A percentile compares a stretch with the other conserved stretches of the same genome.
phyloP scores from a whole-genome alignment of 2,329 filamentous ascomycete species.

The Teratosphaeria viscida region DNA sequence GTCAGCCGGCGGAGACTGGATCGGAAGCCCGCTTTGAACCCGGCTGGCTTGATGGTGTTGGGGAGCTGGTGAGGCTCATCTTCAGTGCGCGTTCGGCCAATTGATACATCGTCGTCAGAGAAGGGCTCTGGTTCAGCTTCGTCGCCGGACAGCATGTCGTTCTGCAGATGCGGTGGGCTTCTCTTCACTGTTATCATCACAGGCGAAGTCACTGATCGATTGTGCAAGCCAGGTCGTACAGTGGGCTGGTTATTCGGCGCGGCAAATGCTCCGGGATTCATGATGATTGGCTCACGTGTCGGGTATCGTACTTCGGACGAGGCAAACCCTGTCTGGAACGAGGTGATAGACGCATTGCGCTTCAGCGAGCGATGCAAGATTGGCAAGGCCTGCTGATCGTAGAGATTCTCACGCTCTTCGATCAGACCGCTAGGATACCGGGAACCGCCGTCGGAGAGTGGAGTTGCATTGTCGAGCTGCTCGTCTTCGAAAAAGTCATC shows the following conservation, averaged over 20 bases:
- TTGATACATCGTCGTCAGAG: conserved; percentile 63
- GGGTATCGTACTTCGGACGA: conserved; percentile 51
- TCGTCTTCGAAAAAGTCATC: conserved; percentile 47
- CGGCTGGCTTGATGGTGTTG: background rate
- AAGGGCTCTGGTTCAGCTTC: conserved; percentile 57
- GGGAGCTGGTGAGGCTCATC: conserved; percentile 13
- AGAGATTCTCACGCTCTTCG: conserved; percentile 67
- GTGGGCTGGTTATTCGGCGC: conserved; percentile 27
- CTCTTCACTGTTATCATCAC: conserved; percentile 41
- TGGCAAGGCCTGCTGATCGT: conserved; percentile 85
- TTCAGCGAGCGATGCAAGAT: conserved; percentile 75
- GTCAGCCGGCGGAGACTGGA: conserved; percentile 53
- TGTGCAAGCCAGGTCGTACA: conserved; percentile 59
- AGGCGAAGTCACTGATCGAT: conserved; percentile 77
- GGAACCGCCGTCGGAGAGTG: conserved; percentile 10
- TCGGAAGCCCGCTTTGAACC: conserved; percentile 33
- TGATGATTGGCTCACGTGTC: conserved; percentile 41
- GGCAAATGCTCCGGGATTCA: conserved; percentile 47
- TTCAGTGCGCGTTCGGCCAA: conserved; percentile 26
- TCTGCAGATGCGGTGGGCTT: conserved; percentile 38
- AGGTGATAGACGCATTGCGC: conserved; percentile 58
- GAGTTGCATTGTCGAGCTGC: conserved; percentile 23
- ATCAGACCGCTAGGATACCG: conserved; percentile 15
- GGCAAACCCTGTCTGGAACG: conserved; percentile 80
- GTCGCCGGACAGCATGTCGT: conserved; percentile 63